Evolutionary conservation across 495 filamentous ascomycete genomes (phyloP).

Genomic region (Ramalina intermedia): DNA sequence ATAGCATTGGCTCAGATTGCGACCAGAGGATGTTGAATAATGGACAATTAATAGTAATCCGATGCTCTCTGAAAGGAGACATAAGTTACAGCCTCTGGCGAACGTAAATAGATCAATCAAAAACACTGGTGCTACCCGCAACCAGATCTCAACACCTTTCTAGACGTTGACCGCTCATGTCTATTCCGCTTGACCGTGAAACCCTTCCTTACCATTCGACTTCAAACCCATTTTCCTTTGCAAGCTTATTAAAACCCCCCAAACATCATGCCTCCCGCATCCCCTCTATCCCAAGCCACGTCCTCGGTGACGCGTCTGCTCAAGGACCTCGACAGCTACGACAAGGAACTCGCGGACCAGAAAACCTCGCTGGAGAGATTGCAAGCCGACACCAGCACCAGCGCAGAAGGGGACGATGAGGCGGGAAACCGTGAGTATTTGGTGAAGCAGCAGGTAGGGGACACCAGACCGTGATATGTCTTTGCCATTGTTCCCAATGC

Average conservation of each 20-base stretch:
- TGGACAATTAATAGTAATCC: no score
- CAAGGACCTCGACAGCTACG: conserved; percentile 84
- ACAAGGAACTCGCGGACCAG: conserved; percentile 63
- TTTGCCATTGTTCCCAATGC: no score
- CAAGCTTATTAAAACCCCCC: not conserved
- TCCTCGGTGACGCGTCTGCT: conserved; percentile 64
- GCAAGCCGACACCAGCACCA: conserved; percentile 19
- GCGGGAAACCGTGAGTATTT: conserved; percentile 57
- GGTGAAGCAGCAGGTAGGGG: conserved; percentile 67
- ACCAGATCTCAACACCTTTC: no score
- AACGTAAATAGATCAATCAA: no score
- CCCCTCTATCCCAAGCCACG: conserved; percentile 57
- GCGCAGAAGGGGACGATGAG: conserved; percentile 25
- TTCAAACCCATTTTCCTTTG: not conserved
- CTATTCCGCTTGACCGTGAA: no score
- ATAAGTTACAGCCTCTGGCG: no score
- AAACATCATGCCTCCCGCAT: conserved; percentile 51
- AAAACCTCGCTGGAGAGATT: conserved; percentile 56
- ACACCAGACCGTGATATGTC: no score
- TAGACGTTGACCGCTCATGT: no score
- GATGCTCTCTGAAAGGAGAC: no score
- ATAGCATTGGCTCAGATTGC: no score
- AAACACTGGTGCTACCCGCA: no score
- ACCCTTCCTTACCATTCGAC: not conserved
- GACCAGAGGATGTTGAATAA: no score